Evolutionary conservation across 129 eudicot species (phyloP).

Genomic region (Tanacetum coccineum): DNA sequence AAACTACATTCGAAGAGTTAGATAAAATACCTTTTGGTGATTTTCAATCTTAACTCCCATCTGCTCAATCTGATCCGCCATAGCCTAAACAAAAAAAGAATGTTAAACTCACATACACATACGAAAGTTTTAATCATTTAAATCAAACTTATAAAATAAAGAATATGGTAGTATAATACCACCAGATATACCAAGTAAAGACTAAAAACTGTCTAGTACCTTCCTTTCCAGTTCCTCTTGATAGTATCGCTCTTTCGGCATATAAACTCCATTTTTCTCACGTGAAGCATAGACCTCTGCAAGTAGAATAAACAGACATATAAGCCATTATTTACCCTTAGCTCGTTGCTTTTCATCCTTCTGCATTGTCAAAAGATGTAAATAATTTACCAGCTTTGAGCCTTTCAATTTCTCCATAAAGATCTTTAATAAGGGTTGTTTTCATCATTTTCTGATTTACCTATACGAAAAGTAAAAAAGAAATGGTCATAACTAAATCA

Average conservation of each 20-base stretch:
- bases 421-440: conserved; percentile 88
- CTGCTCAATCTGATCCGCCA: conserved; percentile 80
- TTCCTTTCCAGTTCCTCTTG: conserved; percentile 92
- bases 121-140: too few relatives aligned
- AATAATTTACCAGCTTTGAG: conserved; percentile 67
- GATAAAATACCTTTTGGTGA: conserved; percentile 58
- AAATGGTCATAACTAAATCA: not conserved
- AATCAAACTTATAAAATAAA: too few relatives aligned
- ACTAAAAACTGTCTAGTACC: conserved; percentile 36
- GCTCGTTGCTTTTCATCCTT: too few relatives aligned
- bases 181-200: too few relatives aligned
- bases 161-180: too few relatives aligned
- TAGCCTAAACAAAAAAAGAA: conserved; percentile 38
- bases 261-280: conserved; percentile 93
- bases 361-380: not conserved
- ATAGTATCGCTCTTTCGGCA: conserved; percentile 94
- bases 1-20: conserved; percentile 39
- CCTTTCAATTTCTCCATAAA: conserved; percentile 91
- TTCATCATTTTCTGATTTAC: conserved; percentile 99
- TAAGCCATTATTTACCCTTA: not conserved
- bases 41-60: conserved; percentile 81
- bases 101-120: too few relatives aligned
- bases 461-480: conserved; percentile 28
- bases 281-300: conserved; percentile 95
- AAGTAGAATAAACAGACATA: not conserved